These are phyloP conservation scores for Corymbia calophylla DNA, from an alignment of 441 rosid species.

Conservation along the genomic window DNA sequence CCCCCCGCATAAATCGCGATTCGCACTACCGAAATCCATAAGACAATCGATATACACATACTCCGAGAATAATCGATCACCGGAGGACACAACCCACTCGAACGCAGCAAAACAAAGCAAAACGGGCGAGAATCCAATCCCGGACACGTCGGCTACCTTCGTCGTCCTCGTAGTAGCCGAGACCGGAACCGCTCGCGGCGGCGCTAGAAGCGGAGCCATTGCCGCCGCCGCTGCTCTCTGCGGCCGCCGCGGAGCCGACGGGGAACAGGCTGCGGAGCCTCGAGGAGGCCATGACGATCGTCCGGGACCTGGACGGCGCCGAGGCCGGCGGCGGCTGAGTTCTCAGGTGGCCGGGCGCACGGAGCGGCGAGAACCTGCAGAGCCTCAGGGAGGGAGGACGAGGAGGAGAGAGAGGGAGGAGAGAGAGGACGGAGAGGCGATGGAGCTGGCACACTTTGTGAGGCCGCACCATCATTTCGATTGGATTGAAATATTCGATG, in stretches of 20 bases:
- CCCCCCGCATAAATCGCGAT: not conserved
- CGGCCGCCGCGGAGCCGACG: not conserved
- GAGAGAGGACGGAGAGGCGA: slow-evolving; percentile 26
- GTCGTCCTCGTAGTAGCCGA: slow-evolving; percentile 31
- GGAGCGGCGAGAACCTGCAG: slow-evolving; percentile 12
- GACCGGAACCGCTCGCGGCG: not conserved
- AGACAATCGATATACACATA: not conserved
- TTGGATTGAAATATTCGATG: not conserved
- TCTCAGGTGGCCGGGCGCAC: slow-evolving; percentile 16
- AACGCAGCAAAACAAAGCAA: not conserved
- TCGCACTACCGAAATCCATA: not conserved
- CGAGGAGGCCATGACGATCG: slow-evolving; percentile 30
- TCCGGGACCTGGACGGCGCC: not conserved
- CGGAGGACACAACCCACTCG: not conserved
- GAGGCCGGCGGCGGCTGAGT: slow-evolving; percentile 11
- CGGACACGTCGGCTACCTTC: slow-evolving; percentile 30
- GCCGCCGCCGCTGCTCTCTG: slow-evolving; percentile 34
- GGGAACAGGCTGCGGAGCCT: slow-evolving; percentile 40
- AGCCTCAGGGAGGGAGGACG: slow-evolving; percentile 10
- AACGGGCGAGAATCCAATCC: not conserved
- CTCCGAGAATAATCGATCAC: not conserved
- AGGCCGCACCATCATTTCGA: not conserved
- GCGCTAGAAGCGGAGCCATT: slow-evolving; percentile 25
- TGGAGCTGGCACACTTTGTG: slow-evolving; percentile 40
- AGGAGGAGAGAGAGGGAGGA: slow-evolving; percentile 9